Base-by-base conservation (phyloP, 441 rosid genomes). In the Sinapis alba region DNA sequence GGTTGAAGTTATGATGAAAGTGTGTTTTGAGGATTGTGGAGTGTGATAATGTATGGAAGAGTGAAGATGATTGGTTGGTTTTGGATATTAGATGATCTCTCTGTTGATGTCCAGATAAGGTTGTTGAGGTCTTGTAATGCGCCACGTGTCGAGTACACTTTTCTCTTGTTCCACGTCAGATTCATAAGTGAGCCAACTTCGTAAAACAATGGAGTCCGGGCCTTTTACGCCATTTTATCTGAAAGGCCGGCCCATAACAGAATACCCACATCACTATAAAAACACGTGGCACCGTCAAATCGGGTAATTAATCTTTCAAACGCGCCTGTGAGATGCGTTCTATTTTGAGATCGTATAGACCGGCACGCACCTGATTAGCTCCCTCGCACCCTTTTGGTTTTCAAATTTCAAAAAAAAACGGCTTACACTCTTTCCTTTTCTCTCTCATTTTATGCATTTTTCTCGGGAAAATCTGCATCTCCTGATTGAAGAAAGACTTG, bases 21-120 rank as follows among this genome's bases (percentile, higher is more conserved):
- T 15, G 53, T 45, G 16, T 38, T 47, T 47, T 16, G 54, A 47
- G 54, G 54, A 47, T 16, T 7, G 54, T 47, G 54, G 21, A 47
- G 54, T 16, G 19, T 16, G 54, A 47, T 47, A 47, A 47, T 47
- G 54, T 47, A 47, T 16, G 11, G 21, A 47, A 16, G 54, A 47
- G 54, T 47, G 54, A 47, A 79, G 58, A 41, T 79, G 56, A 79
- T 79, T 79, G 82, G 82, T 7, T 79, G 73, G 11, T 69, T 69
- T 70, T 58, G 69, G 82, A 79, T 74, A 74, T 58, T 69, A 16
- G 58, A 57, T 23, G 81, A 78, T 78, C 81, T 62, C 74, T 68
- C 18, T 69, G 18, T 47, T 69, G 78, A 74, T 79, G 72, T 79
- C 60, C 51, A 65, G 79, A 74, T 74, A 74, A 79, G 79, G 69